Evolutionary conservation across 805 yeast genomes (phyloP).

Genomic region (Monosporozyma solicola): DNA sequence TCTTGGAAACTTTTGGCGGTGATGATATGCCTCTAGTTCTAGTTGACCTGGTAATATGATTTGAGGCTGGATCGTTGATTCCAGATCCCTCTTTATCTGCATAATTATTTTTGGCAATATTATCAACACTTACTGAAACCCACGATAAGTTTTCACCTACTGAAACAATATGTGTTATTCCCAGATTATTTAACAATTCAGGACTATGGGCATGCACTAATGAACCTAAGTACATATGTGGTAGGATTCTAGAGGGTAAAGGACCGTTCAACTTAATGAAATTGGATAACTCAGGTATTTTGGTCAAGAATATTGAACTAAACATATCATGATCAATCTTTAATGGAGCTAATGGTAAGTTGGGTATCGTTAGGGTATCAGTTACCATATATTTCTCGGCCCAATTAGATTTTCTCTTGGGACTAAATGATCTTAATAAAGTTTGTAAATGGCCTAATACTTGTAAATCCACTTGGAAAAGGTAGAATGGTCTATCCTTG

Average conservation of each 20-base stretch:
- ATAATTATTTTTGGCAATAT: not conserved
- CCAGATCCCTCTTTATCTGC: not conserved
- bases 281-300: slow-evolving; percentile 20
- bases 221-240: slow-evolving; percentile 80
- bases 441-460: slow-evolving; percentile 58
- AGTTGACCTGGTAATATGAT: slow-evolving; percentile 1
- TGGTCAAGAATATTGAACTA: slow-evolving; percentile 28
- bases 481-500: slow-evolving; percentile 71
- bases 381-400: not conserved
- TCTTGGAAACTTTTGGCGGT: slow-evolving; percentile 4
- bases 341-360: slow-evolving; percentile 7
- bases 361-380: not conserved
- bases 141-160: slow-evolving; percentile 78
- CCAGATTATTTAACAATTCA: slow-evolving; percentile 51
- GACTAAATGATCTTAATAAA: slow-evolving; percentile 52
- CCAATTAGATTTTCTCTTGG: slow-evolving; percentile 26
- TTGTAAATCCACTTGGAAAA: slow-evolving; percentile 67
- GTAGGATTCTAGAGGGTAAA: slow-evolving; percentile 73
- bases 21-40: slow-evolving; percentile 15
- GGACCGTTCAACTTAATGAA: slow-evolving; percentile 44
- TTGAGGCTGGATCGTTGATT: not conserved
- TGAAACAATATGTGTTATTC: slow-evolving; percentile 66
- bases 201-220: slow-evolving; percentile 71
- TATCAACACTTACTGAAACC: slow-evolving; percentile 24
- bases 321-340: slow-evolving; percentile 26